Base-by-base conservation (phyloP, 202 grass and related monocot genomes). In the Alloteropsis angusta region DNA sequence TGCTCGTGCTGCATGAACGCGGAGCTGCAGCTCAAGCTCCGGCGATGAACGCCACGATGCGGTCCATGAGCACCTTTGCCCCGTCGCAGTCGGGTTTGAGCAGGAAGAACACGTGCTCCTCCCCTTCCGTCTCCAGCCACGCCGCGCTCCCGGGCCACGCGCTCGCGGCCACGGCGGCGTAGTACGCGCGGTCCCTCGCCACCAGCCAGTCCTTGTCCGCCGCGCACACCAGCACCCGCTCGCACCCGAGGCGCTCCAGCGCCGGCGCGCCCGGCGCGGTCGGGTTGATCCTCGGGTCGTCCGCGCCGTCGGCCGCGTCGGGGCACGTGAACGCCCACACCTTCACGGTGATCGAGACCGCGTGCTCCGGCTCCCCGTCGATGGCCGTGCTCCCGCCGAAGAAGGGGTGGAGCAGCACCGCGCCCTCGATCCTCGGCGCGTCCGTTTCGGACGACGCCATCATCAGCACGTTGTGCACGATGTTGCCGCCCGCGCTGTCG, bases 401-500 rank as follows among this genome's bases (percentile, higher is more conserved):
- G 76, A 78, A 92, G 13, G 82, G 79, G 67, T 92, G 86, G 43
- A 92, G 36, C n/a, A 92, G 55, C 13, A 88, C 59, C 38, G 74
- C 21, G 34, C 86, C 83, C 81, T 92, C 83, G 65, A 92, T 56
- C 65, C 78, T 44, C 34, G 28, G 19, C 57, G 66, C 77, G 23
- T 38, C 5, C 26, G 28, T 30, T 68, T 57, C 42, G 44, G 28
- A 14, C 69, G 49, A 39, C 74, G 65, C 60, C 63, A 18, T 58
- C 60, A 67, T 9, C 12, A 83, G 80, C 60, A 88, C 75, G 60
- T 92, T 74, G 80, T 92, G 90, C 26, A 74, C 60, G 14, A 92
- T 92, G 69, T 88, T 92, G 21, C 78, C 90, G 61, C 90, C 90
- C 0, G 86, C 86, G 56, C 90, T 92, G 70, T 88, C 90, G 66